Evolutionary conservation across 306 rosid genomes (phyloP).

Genomic region (Coriaria nepalensis): DNA sequence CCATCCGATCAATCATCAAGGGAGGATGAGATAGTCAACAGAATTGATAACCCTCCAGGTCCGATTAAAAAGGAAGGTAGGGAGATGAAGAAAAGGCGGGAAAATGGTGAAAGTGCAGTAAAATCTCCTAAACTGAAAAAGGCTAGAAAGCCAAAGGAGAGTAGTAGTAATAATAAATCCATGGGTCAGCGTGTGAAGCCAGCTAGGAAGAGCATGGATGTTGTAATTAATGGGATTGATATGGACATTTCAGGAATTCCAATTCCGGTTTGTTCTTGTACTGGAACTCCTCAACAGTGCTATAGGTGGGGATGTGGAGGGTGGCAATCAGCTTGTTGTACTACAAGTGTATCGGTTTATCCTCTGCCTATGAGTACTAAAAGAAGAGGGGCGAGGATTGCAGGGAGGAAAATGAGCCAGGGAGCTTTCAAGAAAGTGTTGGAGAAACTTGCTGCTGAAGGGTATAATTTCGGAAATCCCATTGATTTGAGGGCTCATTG

Average conservation of each 20-base stretch:
- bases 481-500: slow-evolving; percentile 92
- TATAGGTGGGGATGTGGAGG: slow-evolving; percentile 99
- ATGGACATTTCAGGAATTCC: slow-evolving; percentile 89
- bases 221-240: slow-evolving; percentile 74
- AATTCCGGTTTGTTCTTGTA: slow-evolving; percentile 90
- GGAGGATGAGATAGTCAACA: slow-evolving; percentile 40
- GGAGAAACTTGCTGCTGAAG: slow-evolving; percentile 94
- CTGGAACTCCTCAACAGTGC: slow-evolving; percentile 85
- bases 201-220: slow-evolving; percentile 63
- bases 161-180: slow-evolving; percentile 13
- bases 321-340: slow-evolving; percentile 98
- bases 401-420: slow-evolving; percentile 98
- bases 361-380: slow-evolving; percentile 99
- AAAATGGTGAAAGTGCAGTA: slow-evolving; percentile 29
- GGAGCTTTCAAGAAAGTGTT: slow-evolving; percentile 98
- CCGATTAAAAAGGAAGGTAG: slow-evolving; percentile 46
- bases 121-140: slow-evolving; percentile 73
- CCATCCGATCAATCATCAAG: slow-evolving; percentile 32
- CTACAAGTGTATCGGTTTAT: slow-evolving; percentile 73
- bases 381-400: slow-evolving; percentile 96
- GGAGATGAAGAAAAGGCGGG: slow-evolving; percentile 60
- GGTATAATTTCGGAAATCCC: slow-evolving; percentile 82
- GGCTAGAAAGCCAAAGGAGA: slow-evolving; percentile 73
- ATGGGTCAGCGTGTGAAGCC: slow-evolving; percentile 65
- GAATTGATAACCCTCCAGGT: slow-evolving; percentile 43